Evolutionary conservation across 2,329 filamentous ascomycete species (phyloP).

Genomic region (Arachnopeziza araneosa): DNA sequence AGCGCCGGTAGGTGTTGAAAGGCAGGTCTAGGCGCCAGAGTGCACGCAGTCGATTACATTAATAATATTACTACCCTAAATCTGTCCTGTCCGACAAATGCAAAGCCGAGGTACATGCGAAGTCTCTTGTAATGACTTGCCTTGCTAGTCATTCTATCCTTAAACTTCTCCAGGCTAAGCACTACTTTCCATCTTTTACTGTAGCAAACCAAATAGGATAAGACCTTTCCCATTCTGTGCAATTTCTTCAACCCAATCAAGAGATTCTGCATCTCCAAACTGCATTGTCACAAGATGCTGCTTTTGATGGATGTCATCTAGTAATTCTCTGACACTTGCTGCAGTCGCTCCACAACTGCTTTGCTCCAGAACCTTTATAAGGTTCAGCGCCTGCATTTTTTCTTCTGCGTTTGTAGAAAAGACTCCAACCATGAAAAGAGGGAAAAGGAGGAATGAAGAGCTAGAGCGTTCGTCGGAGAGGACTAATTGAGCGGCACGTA

Average conservation of each 20-base stretch:
- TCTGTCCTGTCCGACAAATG: too few species aligned
- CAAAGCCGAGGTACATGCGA: too few species aligned
- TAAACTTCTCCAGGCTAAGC: background rate
- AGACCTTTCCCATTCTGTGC: constrained; percentile 39
- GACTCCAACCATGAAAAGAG: constrained; percentile 48
- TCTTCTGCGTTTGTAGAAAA: constrained; percentile 38
- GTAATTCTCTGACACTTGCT: constrained; percentile 37
- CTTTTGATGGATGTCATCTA: constrained; percentile 43
- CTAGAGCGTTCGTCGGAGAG: constrained; percentile 35
- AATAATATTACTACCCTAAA: too few species aligned
- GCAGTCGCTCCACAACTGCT: constrained; percentile 44
- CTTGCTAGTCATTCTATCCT: too few species aligned
- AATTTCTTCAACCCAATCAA: constrained; percentile 47
- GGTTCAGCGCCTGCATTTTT: constrained; percentile 38
- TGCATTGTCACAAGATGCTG: constrained; percentile 37
- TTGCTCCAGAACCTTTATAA: constrained; percentile 43
- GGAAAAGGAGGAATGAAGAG: constrained; percentile 44
- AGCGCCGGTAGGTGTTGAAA: too few species aligned
- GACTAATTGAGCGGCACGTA: constrained; percentile 38
- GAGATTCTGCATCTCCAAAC: constrained; percentile 36
- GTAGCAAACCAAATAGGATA: constrained; percentile 45
- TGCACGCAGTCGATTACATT: too few species aligned
- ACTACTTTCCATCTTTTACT: background rate
- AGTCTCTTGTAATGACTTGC: too few species aligned
- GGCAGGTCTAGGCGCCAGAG: too few species aligned